These are phyloP conservation scores for Alectoria sarmentosa DNA, from an alignment of 495 filamentous ascomycete species.

Conservation along the genomic window DNA sequence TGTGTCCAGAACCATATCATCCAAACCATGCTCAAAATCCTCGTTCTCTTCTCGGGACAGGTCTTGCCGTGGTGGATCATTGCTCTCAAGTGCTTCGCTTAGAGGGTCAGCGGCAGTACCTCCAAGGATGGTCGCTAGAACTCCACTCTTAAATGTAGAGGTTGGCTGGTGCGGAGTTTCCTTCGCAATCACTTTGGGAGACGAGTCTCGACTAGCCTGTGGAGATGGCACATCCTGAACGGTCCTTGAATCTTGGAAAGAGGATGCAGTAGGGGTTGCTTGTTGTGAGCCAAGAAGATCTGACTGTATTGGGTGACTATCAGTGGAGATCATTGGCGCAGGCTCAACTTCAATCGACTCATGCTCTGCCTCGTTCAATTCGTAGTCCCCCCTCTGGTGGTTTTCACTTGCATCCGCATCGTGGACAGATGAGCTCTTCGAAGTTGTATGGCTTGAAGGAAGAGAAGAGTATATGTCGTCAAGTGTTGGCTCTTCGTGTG, in stretches of 20 bases:
- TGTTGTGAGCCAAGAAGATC: conserved; percentile 35
- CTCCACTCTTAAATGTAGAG: neutral
- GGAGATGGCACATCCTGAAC: neutral
- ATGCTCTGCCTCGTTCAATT: neutral
- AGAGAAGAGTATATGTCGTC: conserved; percentile 42
- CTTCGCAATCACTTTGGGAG: neutral
- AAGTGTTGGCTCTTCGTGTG: conserved; percentile 34
- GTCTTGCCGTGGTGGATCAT: neutral
- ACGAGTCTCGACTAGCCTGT: neutral
- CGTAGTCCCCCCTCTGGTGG: neutral
- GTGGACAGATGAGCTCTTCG: conserved; percentile 39
- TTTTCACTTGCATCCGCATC: conserved; percentile 25
- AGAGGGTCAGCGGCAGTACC: conserved; percentile 12
- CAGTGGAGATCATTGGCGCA: neutral
- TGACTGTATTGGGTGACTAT: neutral
- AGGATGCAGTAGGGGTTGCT: conserved; percentile 34
- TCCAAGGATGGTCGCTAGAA: conserved; percentile 9
- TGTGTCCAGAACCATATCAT: conserved; percentile 1
- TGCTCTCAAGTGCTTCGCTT: neutral
- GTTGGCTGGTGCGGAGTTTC: neutral
- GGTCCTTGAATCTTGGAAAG: conserved; percentile 12
- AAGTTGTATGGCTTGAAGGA: conserved; percentile 44
- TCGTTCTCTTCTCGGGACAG: neutral
- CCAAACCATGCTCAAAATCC: conserved; percentile 5
- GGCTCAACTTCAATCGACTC: neutral